These are phyloP conservation scores for Ophiostoma populinum DNA, from an alignment of 2,329 filamentous ascomycete species.

Conservation along the genomic window DNA sequence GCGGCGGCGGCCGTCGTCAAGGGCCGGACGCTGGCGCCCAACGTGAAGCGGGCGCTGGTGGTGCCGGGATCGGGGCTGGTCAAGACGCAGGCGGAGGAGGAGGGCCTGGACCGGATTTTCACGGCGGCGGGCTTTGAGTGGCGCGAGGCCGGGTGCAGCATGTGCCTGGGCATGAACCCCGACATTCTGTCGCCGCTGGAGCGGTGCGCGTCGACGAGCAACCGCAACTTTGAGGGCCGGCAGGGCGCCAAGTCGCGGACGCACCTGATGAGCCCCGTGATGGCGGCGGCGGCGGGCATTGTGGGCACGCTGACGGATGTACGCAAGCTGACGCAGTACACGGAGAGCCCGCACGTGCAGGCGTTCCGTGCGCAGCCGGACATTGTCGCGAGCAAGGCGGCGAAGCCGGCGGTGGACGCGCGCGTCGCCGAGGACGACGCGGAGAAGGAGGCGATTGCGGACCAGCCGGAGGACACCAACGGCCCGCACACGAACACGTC, in stretches of 20 bases:
- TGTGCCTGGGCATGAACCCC: conserved; percentile 99
- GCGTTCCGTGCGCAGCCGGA: conserved; percentile 24
- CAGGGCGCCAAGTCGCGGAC: conserved; percentile 85
- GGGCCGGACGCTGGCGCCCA: conserved; percentile 70
- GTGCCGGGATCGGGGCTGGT: conserved; percentile 91
- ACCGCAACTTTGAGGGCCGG: conserved; percentile 93
- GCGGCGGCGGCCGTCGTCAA: conserved; percentile 74
- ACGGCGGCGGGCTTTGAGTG: conserved; percentile 86
- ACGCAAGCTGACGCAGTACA: conserved; percentile 52
- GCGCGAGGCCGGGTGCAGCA: conserved; percentile 95
- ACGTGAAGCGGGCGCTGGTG: conserved; percentile 88
- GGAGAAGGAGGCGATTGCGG: conserved; percentile 34
- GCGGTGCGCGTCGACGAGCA: conserved; percentile 87
- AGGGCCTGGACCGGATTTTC: conserved; percentile 90
- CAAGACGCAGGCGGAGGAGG: conserved; percentile 77
- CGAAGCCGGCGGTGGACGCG: conserved; percentile 34
- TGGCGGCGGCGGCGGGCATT: conserved; percentile 84
- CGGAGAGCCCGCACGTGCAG: conserved; percentile 41
- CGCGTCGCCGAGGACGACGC: conserved; percentile 31
- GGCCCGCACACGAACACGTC: conserved; percentile 46
- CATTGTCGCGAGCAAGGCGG: conserved; percentile 2
- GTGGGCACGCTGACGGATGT: conserved; percentile 86
- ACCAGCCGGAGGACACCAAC: conserved; percentile 42
- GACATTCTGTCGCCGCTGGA: conserved; percentile 88
- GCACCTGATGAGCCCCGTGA: conserved; percentile 91